Evolutionary conservation across 805 yeast genomes (phyloP).

Genomic region (Wickerhamomyces chaumierensis): DNA sequence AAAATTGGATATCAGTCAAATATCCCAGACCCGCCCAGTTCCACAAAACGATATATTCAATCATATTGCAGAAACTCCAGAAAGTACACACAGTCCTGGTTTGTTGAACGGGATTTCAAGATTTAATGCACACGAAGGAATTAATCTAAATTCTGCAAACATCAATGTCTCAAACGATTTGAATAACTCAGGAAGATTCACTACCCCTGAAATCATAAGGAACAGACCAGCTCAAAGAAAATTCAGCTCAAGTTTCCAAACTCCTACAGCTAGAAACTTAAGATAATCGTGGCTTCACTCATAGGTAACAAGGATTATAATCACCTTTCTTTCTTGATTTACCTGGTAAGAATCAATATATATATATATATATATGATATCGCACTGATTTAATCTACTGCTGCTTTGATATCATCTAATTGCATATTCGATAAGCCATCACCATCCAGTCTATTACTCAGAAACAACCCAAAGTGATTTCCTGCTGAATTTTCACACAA

Average conservation of each 20-base stretch:
- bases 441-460: too few relatives aligned
- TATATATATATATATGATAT: too few relatives aligned
- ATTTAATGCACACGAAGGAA: background rate
- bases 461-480: too few relatives aligned
- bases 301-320: too few relatives aligned
- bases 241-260: slow-evolving; percentile 11
- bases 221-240: slow-evolving; percentile 10
- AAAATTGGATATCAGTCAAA: slow-evolving; percentile 6
- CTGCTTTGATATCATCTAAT: too few relatives aligned
- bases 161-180: background rate
- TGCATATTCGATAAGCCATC: too few relatives aligned
- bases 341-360: too few relatives aligned
- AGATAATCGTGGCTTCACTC: slow-evolving; percentile 10
- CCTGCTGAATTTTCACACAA: too few relatives aligned
- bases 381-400: too few relatives aligned
- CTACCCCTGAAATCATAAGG: slow-evolving; percentile 16
- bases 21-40: background rate
- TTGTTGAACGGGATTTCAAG: too few relatives aligned
- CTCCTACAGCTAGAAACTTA: slow-evolving; percentile 15
- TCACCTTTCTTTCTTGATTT: too few relatives aligned
- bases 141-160: background rate
- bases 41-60: too few relatives aligned
- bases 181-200: slow-evolving; percentile 4
- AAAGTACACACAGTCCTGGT: background rate
- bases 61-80: background rate